These are phyloP conservation scores for Claviceps purpurea DNA, from an alignment of 2,329 filamentous ascomycete genomes.

Conservation along the genomic window DNA sequence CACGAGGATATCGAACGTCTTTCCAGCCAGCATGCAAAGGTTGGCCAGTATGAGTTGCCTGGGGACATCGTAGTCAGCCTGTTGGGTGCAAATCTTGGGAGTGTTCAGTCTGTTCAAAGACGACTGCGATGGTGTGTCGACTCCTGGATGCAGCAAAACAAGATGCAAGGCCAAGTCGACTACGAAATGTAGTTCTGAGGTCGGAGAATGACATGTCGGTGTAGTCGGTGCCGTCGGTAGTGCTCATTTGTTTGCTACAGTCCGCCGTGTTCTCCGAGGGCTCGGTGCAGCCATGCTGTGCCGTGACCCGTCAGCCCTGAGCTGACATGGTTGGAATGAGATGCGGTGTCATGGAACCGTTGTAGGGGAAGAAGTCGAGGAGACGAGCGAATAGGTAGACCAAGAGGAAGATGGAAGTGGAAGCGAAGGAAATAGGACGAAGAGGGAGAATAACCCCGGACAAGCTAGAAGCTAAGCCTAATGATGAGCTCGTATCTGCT, in stretches of 20 bases:
- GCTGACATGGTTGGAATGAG: neutral
- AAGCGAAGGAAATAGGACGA: neutral
- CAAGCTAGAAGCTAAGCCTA: neutral
- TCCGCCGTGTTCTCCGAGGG: neutral
- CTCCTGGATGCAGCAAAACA: conserved; percentile 1
- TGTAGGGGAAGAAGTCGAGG: neutral
- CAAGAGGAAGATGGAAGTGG: neutral
- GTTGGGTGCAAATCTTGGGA: neutral
- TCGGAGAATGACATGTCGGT: neutral
- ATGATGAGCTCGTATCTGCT: neutral
- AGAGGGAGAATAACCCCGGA: neutral
- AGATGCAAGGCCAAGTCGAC: neutral
- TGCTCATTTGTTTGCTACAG: too few species aligned
- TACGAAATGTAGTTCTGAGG: neutral
- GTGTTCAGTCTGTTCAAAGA: neutral
- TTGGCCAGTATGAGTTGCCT: neutral
- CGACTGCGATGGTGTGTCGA: conserved; percentile 1
- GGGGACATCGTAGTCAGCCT: neutral
- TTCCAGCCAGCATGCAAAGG: neutral
- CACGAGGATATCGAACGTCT: neutral
- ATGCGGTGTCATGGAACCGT: neutral
- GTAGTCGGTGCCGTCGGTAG: too few species aligned
- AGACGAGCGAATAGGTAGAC: neutral
- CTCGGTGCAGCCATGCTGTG: neutral
- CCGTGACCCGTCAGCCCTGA: neutral